Percentiles rank a stretch among this genome's conserved stretches.
Conservation (phyloP, 139 green algal genomes). For the Eudorina sp. region DNA sequence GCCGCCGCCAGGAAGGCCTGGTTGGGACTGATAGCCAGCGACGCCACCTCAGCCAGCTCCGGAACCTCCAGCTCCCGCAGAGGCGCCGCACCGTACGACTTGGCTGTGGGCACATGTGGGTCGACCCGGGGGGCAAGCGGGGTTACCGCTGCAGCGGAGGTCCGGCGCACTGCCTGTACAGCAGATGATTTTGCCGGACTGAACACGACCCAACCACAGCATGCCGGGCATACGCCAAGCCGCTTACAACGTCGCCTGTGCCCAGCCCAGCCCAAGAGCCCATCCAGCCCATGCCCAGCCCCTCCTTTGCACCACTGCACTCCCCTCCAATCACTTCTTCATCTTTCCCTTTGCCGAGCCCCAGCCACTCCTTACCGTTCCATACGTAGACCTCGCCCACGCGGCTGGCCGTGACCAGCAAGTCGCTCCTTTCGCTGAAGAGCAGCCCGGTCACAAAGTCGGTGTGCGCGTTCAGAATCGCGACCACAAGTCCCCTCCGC, state of each 20-base stretch:
- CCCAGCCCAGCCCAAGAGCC: neutral
- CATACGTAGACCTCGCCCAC: constrained; percentile 39
- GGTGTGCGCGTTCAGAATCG: constrained; percentile 7
- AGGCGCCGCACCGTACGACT: constrained; percentile 1
- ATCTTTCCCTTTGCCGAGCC: no score
- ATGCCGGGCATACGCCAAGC: no score
- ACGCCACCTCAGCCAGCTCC: constrained; percentile 29
- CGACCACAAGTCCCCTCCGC: neutral
- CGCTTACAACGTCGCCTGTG: no score
- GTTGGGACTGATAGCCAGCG: constrained; percentile 13
- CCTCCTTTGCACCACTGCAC: no score
- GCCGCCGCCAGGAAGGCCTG: constrained; percentile 35
- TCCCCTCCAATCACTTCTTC: no score
- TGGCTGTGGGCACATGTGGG: neutral
- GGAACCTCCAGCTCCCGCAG: constrained; percentile 23
- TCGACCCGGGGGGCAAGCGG: no score
- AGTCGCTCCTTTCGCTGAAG: constrained; percentile 28
- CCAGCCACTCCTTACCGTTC: constrained; percentile 2
- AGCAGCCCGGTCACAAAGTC: constrained; percentile 45
- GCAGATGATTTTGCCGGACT: no score
- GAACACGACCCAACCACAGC: no score
- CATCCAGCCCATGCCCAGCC: no score
- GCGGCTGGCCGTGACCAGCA: constrained; percentile 23
- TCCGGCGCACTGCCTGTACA: no score
- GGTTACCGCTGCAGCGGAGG: no score